phyloP scores from a whole-genome alignment of 805 yeast species.

The Barnettozyma botsteinii region DNA sequence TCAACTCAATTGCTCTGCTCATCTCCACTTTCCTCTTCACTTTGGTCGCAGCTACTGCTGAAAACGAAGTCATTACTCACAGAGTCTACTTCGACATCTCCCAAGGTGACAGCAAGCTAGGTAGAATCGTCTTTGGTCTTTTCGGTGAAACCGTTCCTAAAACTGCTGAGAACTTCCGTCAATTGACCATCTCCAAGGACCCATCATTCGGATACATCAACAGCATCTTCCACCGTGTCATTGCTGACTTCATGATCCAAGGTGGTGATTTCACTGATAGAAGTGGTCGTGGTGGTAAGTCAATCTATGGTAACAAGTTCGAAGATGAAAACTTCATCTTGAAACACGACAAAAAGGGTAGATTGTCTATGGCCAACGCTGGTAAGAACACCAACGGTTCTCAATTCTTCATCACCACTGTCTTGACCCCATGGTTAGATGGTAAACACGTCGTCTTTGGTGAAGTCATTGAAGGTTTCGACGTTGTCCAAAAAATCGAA shows the following conservation, averaged over 20 bases:
- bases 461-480: slow-evolving; percentile 84
- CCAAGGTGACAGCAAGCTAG: slow-evolving; percentile 72
- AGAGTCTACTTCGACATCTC: slow-evolving; percentile 81
- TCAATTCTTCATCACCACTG: slow-evolving; percentile 84
- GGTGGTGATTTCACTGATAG: slow-evolving; percentile 86
- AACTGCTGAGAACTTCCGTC: slow-evolving; percentile 85
- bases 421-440: slow-evolving; percentile 75
- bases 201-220: slow-evolving; percentile 56
- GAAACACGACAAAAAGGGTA: slow-evolving; percentile 74
- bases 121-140: slow-evolving; percentile 81
- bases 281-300: slow-evolving; percentile 91
- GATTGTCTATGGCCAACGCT: slow-evolving; percentile 87
- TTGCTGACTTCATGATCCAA: slow-evolving; percentile 89
- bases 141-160: slow-evolving; percentile 84
- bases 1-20: slow-evolving; percentile 6
- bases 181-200: slow-evolving; percentile 71
- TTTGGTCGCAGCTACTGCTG: slow-evolving; percentile 9
- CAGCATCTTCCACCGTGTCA: slow-evolving; percentile 68
- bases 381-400: slow-evolving; percentile 93
- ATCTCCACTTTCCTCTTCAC: slow-evolving; percentile 2
- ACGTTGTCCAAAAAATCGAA: slow-evolving; percentile 73
- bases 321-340: slow-evolving; percentile 57
- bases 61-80: slow-evolving; percentile 45
- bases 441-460: slow-evolving; percentile 97
- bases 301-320: slow-evolving; percentile 69